Evolutionary conservation across 306 rosid species (phyloP), one percentile per base, ranked within the genome.

Genomic region (Fagus crenata): DNA sequence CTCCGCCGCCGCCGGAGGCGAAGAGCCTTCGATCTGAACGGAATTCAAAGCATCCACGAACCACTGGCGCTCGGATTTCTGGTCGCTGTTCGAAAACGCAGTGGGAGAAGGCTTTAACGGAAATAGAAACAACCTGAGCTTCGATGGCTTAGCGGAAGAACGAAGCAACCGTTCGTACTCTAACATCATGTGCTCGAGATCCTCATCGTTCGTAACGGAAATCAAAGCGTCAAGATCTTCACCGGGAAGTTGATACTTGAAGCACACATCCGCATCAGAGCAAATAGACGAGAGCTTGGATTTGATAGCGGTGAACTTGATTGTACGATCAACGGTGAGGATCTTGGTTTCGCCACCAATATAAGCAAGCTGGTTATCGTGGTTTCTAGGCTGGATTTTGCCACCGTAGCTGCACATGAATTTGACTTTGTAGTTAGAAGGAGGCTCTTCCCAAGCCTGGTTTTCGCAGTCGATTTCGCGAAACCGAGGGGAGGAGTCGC

Each of bases 321-420:
- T 55, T 75, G 18, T 60, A 73, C 98, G 96, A 59, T 94, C 97
- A 35, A 92, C 92, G 76, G 93, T 6, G 69, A 94, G 84, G 85
- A 94, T 92, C 76, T 94, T 94, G 74, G 97, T 92, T 65, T 94
- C 97, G 22, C 98, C 98, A 71, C 88, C 94, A 77, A 92, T 76
- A 80, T 94, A 94, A 5, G 92, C 74, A 73, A 92, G 94, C 81
- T 92, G 88, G 80, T 89, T 86, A 67, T 90, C 96, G 70, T 89
- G 90, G 1, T 86, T 76, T 36, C 95, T 77, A 6, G 93, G 97
- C 37, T 94, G 94, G 72, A 94, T 92, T 74, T 87, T 88, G 2
- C 98, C 98, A 75, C 93, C 97, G 72, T 86, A 94, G 83, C 96
- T 88, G 85, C 94, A 90, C 90, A 94, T 83, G 76, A 94, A 81